phyloP scores from a whole-genome alignment of 1,284 basidiomycete species.

The Earliella scabrosa region DNA sequence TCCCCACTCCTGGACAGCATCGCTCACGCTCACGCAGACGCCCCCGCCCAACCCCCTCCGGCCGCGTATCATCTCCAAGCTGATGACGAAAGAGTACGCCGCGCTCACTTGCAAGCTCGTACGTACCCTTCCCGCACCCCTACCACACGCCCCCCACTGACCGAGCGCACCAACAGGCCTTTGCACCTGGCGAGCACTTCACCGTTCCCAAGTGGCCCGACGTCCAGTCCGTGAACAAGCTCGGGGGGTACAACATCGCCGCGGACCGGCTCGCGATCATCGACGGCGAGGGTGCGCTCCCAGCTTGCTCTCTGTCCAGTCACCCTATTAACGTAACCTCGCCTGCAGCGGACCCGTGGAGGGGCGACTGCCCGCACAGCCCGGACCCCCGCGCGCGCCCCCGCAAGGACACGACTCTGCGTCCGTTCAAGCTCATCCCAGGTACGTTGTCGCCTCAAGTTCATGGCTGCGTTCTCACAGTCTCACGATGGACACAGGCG shows the following conservation, averaged over 20 bases:
- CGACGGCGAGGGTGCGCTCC: constrained; percentile 66
- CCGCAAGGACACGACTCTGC: constrained; percentile 71
- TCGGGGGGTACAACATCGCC: constrained; percentile 80
- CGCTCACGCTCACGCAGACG: constrained; percentile 27
- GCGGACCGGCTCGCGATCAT: constrained; percentile 85
- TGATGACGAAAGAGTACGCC: constrained; percentile 76
- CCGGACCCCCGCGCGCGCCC: constrained; percentile 60
- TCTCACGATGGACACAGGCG: constrained; percentile 52
- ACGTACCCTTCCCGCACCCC: constrained; percentile 67
- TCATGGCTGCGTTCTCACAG: not conserved
- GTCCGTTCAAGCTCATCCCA: constrained; percentile 89
- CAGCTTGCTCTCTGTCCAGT: not conserved
- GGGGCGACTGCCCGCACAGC: constrained; percentile 85
- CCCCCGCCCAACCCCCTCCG: constrained; percentile 56
- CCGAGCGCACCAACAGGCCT: no score
- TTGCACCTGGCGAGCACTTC: constrained; percentile 78
- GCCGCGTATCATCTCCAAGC: constrained; percentile 74
- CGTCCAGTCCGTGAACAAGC: constrained; percentile 76
- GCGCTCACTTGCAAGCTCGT: constrained; percentile 81
- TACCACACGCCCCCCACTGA: not conserved
- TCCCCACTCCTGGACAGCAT: not conserved
- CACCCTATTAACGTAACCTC: not conserved
- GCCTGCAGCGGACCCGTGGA: constrained; percentile 85
- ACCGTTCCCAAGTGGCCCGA: constrained; percentile 76
- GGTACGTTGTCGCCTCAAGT: constrained; percentile 41